A percentile compares a stretch with the other conserved stretches of the same genome.
These are phyloP conservation scores for Bipolaris cookei DNA, from an alignment of 2,329 filamentous ascomycete genomes.

Conservation along the genomic window DNA sequence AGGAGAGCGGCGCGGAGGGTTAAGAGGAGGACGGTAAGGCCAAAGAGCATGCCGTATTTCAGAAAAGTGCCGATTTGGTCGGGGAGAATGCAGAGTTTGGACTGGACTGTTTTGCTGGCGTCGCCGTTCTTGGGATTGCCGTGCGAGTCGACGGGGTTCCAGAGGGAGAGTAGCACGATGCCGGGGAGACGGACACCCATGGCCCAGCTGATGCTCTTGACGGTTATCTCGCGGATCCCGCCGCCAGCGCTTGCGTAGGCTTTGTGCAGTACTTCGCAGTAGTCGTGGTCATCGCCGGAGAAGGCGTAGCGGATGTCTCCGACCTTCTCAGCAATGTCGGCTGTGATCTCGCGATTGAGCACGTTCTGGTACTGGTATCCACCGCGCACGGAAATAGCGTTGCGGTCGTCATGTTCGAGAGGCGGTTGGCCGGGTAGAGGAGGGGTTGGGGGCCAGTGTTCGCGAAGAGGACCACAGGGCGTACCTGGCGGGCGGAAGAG, in stretches of 20 bases:
- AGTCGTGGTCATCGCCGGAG: constrained; percentile 97
- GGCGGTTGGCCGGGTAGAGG: constrained; percentile 65
- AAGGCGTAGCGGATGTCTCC: constrained; percentile 87
- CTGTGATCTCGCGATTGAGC: constrained; percentile 76
- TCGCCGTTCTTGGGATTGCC: constrained; percentile 48
- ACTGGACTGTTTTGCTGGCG: constrained; percentile 71
- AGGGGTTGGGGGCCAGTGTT: constrained; percentile 77
- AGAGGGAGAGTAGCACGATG: constrained; percentile 86
- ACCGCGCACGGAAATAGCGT: constrained; percentile 75
- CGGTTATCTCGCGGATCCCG: constrained; percentile 77
- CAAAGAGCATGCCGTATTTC: constrained; percentile 71
- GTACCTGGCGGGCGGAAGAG: constrained; percentile 82
- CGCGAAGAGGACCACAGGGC: constrained; percentile 84
- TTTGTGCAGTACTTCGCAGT: constrained; percentile 86
- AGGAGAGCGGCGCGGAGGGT: constrained; percentile 53
- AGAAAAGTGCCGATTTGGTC: constrained; percentile 87
- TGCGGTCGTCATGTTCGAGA: constrained; percentile 68
- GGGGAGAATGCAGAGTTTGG: constrained; percentile 87
- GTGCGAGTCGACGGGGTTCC: constrained; percentile 78
- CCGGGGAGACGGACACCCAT: constrained; percentile 92
- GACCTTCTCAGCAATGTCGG: constrained; percentile 75
- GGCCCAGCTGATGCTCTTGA: constrained; percentile 93
- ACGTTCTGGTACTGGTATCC: constrained; percentile 99
- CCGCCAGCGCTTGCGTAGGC: constrained; percentile 65
- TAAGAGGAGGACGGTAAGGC: constrained; percentile 58